These are phyloP conservation scores for Pichiaceae sp. DNA, from an alignment of 1,139 yeast species.

Conservation along the genomic window DNA sequence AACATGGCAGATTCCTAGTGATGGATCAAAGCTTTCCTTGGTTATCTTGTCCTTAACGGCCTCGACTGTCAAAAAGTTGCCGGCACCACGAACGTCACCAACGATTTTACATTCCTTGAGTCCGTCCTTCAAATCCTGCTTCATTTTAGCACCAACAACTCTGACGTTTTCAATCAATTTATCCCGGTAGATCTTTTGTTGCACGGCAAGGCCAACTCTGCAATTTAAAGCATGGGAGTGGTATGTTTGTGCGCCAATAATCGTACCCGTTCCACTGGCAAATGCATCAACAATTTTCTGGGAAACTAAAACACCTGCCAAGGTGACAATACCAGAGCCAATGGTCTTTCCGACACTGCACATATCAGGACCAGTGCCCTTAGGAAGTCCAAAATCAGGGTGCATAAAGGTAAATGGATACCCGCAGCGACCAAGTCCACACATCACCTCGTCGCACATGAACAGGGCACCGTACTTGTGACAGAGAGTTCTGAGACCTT, in stretches of 20 bases:
- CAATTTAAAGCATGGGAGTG: conserved; percentile 55
- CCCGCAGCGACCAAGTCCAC: conserved; percentile 54
- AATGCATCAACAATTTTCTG: conserved; percentile 39
- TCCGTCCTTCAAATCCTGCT: conserved; percentile 28
- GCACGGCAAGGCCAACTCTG: conserved; percentile 50
- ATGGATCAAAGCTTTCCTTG: conserved; percentile 37
- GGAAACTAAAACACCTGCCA: conserved; percentile 52
- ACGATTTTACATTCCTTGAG: conserved; percentile 31
- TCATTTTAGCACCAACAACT: conserved; percentile 41
- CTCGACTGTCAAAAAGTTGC: conserved; percentile 54
- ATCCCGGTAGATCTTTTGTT: conserved; percentile 38
- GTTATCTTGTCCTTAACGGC: conserved; percentile 42
- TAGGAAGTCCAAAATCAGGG: conserved; percentile 25
- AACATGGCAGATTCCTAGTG: conserved; percentile 26
- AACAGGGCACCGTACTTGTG: conserved; percentile 51
- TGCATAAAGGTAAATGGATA: conserved; percentile 21
- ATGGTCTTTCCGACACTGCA: conserved; percentile 57
- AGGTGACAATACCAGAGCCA: conserved; percentile 56
- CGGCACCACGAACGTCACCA: conserved; percentile 55
- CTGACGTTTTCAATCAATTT: conserved; percentile 40
- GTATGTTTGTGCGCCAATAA: conserved; percentile 52
- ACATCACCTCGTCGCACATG: conserved; percentile 59
- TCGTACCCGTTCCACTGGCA: conserved; percentile 34
- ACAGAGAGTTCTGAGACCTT: conserved; percentile 45
- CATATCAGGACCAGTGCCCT: conserved; percentile 44